Conservation (phyloP, 2,329 filamentous ascomycete genomes). For the Zymoseptoria crescenta region DNA sequence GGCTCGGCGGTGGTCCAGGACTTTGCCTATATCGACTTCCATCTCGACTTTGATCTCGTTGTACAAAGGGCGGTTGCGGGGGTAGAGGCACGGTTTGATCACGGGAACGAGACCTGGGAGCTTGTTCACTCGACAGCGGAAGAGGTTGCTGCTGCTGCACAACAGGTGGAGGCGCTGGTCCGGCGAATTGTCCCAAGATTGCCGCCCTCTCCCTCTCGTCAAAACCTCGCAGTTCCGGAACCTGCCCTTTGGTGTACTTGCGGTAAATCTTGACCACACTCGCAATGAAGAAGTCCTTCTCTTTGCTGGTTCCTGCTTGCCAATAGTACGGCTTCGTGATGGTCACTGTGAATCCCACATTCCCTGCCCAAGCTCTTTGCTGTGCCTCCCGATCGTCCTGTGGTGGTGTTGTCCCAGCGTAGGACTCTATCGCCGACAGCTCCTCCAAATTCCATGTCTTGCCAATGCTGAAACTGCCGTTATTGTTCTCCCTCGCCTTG, state of each 20-base stretch:
- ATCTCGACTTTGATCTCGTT: conserved; percentile 24
- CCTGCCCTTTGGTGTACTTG: conserved; percentile 85
- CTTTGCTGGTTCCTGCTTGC: conserved; percentile 86
- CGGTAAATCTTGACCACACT: conserved; percentile 93
- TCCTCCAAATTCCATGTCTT: conserved; percentile 98
- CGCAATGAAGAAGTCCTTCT: conserved; percentile 98
- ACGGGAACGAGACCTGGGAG: neutral
- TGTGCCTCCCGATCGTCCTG: conserved; percentile 53
- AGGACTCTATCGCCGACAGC: conserved; percentile 74
- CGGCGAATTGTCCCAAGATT: conserved; percentile 49
- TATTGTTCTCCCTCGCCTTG: conserved; percentile 91
- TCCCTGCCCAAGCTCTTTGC: conserved; percentile 67
- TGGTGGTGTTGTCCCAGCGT: conserved; percentile 44
- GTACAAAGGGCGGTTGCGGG: conserved; percentile 28
- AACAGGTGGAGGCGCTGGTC: conserved; percentile 10
- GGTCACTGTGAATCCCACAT: conserved; percentile 77
- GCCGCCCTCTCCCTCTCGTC: conserved; percentile 69
- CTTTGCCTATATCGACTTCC: conserved; percentile 23
- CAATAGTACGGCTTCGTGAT: conserved; percentile 95
- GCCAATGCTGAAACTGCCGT: conserved; percentile 91
- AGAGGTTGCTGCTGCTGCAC: conserved; percentile 6
- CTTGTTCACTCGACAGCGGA: neutral
- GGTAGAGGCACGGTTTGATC: conserved; percentile 15
- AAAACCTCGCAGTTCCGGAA: conserved; percentile 75
- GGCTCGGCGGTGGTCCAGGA: conserved; percentile 25